Evolutionary conservation across 2,329 filamentous ascomycete genomes (phyloP).

Genomic region (Xylaria digitata): DNA sequence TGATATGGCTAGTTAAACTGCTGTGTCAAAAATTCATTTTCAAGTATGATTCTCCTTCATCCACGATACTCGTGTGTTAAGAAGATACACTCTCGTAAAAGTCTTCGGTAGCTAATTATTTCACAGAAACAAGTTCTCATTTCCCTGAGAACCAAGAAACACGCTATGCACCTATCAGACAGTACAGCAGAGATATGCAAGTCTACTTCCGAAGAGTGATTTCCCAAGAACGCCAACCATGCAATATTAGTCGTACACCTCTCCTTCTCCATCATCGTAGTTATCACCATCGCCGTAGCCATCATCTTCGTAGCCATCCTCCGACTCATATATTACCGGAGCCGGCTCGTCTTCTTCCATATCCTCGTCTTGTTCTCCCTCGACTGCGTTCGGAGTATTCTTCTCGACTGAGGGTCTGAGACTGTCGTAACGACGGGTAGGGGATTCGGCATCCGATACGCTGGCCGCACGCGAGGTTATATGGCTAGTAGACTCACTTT

Average conservation of each 20-base stretch:
- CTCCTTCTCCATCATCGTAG: slow-evolving; percentile 48
- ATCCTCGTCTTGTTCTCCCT: slow-evolving; percentile 52
- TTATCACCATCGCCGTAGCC: slow-evolving; percentile 47
- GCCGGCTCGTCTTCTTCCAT: slow-evolving; percentile 52
- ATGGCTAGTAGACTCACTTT: slow-evolving; percentile 56
- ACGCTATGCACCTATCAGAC: not conserved
- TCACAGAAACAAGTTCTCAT: not conserved
- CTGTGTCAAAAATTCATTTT: not conserved
- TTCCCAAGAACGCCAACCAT: slow-evolving; percentile 14
- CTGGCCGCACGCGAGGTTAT: slow-evolving; percentile 52
- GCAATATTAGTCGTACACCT: slow-evolving; percentile 40
- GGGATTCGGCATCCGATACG: slow-evolving; percentile 50
- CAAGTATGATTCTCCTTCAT: too few species aligned
- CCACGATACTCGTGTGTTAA: not conserved
- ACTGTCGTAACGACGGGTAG: slow-evolving; percentile 14
- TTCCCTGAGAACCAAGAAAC: not conserved
- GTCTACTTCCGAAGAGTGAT: not conserved
- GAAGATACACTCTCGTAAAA: not conserved
- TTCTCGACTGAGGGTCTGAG: slow-evolving; percentile 41
- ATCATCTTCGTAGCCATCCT: slow-evolving; percentile 42
- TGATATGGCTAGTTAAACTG: not conserved
- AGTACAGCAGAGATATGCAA: not conserved
- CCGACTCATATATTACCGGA: slow-evolving; percentile 52
- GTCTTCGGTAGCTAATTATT: not conserved
- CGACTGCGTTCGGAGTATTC: slow-evolving; percentile 51